Base-by-base conservation (phyloP, 768 basidiomycete genomes). In the Agaricus sinodeliciosus region DNA sequence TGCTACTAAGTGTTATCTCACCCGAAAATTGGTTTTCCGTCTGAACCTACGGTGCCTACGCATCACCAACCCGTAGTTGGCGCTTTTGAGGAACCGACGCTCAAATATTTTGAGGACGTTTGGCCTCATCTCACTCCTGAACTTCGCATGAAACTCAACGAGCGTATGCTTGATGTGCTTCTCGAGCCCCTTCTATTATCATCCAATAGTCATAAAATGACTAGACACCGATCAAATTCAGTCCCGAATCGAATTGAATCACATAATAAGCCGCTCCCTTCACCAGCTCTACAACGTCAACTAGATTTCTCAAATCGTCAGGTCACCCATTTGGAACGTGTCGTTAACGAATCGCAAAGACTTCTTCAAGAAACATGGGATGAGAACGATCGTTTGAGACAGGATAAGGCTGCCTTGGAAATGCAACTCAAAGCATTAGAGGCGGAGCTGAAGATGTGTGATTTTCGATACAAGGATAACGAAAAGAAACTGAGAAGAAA, bases 61-160 rank as follows among this genome's bases (percentile, higher is more conserved):
- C 7, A 31, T 11, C 11, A 31, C 16, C 48, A 22, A 27, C n/a
- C 8, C n/a, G 27, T 19, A 15, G 13, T 18, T 27, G 12, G 8
- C 15, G 39, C 37, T 40, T 9, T 7, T 9, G 45, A 41, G 28
- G 44, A 46, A n/a, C 27, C 36, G 9, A 39, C 51, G 8, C 25
- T 37, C 9, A 41, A 31, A 3, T 53, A 53, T 5, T 22, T 53
- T 4, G 51, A 39, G 18, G 51, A 53, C 9, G 44, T 46, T 19
- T 41, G 44, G 51, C 44, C 39, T n/a, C 37, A 31, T 35, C 22
- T 47, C 9, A 53, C 44, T 2, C 39, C 43, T 11, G 45, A 45
- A 5, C 51, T 46, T 15, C 43, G 51, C 9, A 47, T 53, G 43
- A 45, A 52, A 31, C 28, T 53, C 12, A 47, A 53, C 19, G 44